Base-by-base conservation (phyloP, 1,284 basidiomycete genomes). In the Entoloma clypeatum region DNA sequence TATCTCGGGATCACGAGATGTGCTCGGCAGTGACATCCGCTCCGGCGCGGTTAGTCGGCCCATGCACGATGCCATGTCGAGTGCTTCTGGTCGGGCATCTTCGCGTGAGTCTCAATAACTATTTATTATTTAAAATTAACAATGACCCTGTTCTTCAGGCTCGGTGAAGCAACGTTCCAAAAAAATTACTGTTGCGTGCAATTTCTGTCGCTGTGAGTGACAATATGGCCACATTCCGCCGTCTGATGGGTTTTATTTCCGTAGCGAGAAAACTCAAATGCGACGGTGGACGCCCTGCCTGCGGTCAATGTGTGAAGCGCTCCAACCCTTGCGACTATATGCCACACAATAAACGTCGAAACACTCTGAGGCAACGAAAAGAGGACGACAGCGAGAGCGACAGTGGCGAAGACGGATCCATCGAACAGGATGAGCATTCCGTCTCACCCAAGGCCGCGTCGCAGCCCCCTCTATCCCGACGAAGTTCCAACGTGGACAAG, bases 111-210 rank as follows among this genome's bases (percentile, higher is more conserved):
- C 21, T 10, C 31, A 33, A 36, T 29, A 17, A 16, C 11, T 37
- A 31, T 32, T 38, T 36, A 17, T 29, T 18, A 31, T 36, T 38
- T 28, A 26, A 29, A 31, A 35, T 28, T 46, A 34, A 16, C 56
- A 29, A 52, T 40, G 14, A 36, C 29, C 23, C 36, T 32, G 39
- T 18, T 43, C 51, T 48, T 24, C 37, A 68, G 63, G 52, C 38
- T 63, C 67, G 19, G 62, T 72, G 54, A 80, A 75, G 52, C 72
- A 74, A 50, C 72, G 83, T 40, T 72, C 77, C 32, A 86, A 86
- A 68, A 88, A 88, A 63, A 88, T 87, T 43, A 86, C 81, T 13
- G 84, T 88, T 36, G 85, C 85, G 35, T 89, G 85, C 67, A 87
- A 88, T 61, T 89, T 89, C 62, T 89, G 85, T 65, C 80, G 85